Base-by-base conservation (phyloP, 1,284 basidiomycete genomes). In the Afroboletus lepidellus region DNA sequence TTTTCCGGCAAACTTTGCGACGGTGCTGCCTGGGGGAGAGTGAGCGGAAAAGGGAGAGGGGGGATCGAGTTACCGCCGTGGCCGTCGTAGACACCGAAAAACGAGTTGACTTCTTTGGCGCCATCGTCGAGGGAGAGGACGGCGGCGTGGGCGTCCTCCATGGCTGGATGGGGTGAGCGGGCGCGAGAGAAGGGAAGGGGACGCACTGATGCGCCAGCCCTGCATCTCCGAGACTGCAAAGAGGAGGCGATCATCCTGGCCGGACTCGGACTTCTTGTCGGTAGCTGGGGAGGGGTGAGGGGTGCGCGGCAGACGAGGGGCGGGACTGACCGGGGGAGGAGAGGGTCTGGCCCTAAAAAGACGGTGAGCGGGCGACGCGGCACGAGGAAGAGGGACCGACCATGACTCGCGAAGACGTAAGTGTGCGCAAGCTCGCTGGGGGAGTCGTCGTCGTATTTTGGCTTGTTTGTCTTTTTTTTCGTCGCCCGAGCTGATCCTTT, bases 1-100 rank as follows among this genome's bases (percentile, higher is more conserved):
- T 63, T 89, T 81, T 30, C 96, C 96, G 1, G 95, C 90, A 72
- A 89, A 99, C 70, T 85, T 87, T 21, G 97, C 94, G 20, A 95
- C 92, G 1, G 89, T 82, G 21, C 89, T 83, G 43, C 97, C 94
- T 96, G 58, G 13, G 45, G 46, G 41, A 37, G 43, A 43, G 41
- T 51, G 47, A 58, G 57, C 45, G 18, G 34, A 36, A 38, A 49
- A 37, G 25, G 42, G 36, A 57, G 21, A 21, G 21, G 5, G 23
- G 13, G 15, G 25, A 51, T 42, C 34, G 18, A 38, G 20, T 58
- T 66, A 94, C 94, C 97, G 57, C 97, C 97, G 67, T 99, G 97
- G 21, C 97, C 97, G 72, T 99, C 97, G 67, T 98, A 99, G 2
- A 99, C 95, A 33, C 91, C 96, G 64, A 98, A 98, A 73, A 98